A percentile compares a stretch with the other conserved stretches of the same genome.
phyloP scores from a whole-genome alignment of 345 rosid species.

The Barbarea vulgaris region DNA sequence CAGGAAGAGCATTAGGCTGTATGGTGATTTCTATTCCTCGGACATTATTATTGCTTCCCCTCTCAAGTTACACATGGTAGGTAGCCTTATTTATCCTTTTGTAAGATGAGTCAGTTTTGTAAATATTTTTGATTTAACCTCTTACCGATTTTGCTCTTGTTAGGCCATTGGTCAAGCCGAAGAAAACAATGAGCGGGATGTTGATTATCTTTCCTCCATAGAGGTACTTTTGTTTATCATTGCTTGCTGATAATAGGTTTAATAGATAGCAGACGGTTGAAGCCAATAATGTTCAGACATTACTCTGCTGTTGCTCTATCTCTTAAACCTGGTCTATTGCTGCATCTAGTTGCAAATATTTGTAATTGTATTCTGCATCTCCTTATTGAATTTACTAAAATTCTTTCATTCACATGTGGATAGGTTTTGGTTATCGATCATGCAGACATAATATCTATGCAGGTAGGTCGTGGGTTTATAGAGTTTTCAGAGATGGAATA shows the following conservation, averaged over 20 bases:
- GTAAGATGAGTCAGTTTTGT: constrained; percentile 4
- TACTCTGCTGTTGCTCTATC: not conserved
- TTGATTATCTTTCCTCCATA: constrained; percentile 88
- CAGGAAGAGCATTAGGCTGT: constrained; percentile 84
- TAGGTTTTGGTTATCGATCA: constrained; percentile 94
- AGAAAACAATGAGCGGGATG: constrained; percentile 66
- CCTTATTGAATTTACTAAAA: constrained; percentile 19
- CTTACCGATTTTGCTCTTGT: constrained; percentile 23
- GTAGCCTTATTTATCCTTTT: constrained; percentile 30
- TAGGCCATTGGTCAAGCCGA: constrained; percentile 78
- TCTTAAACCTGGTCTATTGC: constrained; percentile 10
- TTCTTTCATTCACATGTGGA: constrained; percentile 15
- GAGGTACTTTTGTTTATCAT: constrained; percentile 59
- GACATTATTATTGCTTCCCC: constrained; percentile 95
- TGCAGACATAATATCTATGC: constrained; percentile 90
- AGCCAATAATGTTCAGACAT: not conserved
- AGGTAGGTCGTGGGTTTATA: constrained; percentile 55
- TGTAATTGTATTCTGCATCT: constrained; percentile 8
- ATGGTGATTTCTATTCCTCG: constrained; percentile 81
- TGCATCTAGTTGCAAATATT: constrained; percentile 12
- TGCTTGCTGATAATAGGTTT: constrained; percentile 16
- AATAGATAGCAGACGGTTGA: constrained; percentile 20
- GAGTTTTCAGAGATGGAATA: constrained; percentile 14
- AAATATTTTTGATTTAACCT: constrained; percentile 12
- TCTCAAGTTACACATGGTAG: constrained; percentile 63